Evolutionary conservation across 2,329 filamentous ascomycete genomes (phyloP).

Genomic region (Penicillium sclerotigenum): DNA sequence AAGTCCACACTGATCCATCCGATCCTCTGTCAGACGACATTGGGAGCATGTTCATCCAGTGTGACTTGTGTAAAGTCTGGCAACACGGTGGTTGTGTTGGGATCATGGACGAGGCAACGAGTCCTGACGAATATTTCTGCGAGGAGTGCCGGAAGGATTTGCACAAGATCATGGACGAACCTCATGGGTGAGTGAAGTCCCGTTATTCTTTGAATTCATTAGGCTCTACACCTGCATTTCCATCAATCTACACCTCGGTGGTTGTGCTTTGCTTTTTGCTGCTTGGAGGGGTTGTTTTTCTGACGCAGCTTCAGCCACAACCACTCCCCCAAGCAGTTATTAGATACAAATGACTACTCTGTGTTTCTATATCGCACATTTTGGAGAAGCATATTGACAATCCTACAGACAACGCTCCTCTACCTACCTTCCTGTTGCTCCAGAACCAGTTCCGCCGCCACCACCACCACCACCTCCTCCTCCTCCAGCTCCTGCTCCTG

Average conservation of each 20-base stretch:
- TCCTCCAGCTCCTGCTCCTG: background rate
- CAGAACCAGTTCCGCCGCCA: conserved; percentile 18
- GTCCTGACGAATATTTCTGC: conserved; percentile 96
- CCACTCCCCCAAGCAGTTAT: background rate
- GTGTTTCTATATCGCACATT: conserved; percentile 6
- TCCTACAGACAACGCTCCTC: conserved; percentile 58
- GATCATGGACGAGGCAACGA: conserved; percentile 89
- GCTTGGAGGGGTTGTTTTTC: conserved; percentile 5
- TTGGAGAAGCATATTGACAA: conserved; percentile 28
- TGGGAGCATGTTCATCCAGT: conserved; percentile 95
- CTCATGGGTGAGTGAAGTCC: conserved; percentile 70
- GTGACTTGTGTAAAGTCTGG: conserved; percentile 97
- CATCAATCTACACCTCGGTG: background rate
- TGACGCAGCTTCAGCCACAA: background rate
- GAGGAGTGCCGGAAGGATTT: conserved; percentile 90
- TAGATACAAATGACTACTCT: background rate
- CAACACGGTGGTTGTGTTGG: conserved; percentile 97
- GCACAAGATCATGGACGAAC: conserved; percentile 75
- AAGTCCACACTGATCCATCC: conserved; percentile 57
- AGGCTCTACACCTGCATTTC: background rate
- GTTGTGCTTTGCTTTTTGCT: background rate
- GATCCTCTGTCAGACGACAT: conserved; percentile 72
- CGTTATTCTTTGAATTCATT: background rate
- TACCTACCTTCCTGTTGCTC: conserved; percentile 59
- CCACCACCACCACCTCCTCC: background rate